Evolutionary conservation across 176 grass and related monocot genomes (phyloP).

Genomic region (Musa schizocarpa): DNA sequence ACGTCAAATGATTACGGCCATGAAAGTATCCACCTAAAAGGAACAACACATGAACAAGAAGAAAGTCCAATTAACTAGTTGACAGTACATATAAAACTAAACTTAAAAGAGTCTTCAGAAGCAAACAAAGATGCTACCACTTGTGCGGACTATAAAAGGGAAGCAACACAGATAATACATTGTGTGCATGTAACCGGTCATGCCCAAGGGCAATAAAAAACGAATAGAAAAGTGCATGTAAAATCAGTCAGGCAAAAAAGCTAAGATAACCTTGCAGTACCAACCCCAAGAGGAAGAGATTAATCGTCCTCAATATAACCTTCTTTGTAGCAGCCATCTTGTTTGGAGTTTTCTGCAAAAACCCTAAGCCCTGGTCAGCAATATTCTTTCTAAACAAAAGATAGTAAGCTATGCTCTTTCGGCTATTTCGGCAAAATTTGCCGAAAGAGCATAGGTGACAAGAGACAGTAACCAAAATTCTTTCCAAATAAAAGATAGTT

Average conservation of each 20-base stretch:
- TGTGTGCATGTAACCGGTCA: not conserved
- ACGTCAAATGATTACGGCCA: constrained; percentile 65
- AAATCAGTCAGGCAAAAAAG: not conserved
- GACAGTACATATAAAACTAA: constrained; percentile 10
- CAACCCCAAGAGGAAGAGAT: constrained; percentile 79
- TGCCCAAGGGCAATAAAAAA: not conserved
- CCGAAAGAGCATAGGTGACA: too few relatives aligned
- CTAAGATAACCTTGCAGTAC: constrained; percentile 63
- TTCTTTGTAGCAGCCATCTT: constrained; percentile 65
- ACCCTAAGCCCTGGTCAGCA: constrained; percentile 24
- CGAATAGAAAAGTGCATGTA: not conserved
- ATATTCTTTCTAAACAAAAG: not conserved
- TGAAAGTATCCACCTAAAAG: constrained; percentile 87
- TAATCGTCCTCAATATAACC: constrained; percentile 54
- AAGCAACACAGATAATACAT: not conserved
- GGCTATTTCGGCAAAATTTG: too few relatives aligned
- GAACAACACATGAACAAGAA: not conserved
- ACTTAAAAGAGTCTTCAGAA: not conserved
- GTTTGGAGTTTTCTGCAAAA: constrained; percentile 64
- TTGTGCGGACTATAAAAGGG: not conserved
- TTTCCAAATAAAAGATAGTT: not conserved
- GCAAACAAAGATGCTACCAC: too few relatives aligned
- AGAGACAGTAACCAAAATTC: not conserved
- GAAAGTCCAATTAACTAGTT: constrained; percentile 1
- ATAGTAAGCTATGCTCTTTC: not conserved